phyloP scores from a whole-genome alignment of 305 asterid species.

The Fraxinus velutina region DNA sequence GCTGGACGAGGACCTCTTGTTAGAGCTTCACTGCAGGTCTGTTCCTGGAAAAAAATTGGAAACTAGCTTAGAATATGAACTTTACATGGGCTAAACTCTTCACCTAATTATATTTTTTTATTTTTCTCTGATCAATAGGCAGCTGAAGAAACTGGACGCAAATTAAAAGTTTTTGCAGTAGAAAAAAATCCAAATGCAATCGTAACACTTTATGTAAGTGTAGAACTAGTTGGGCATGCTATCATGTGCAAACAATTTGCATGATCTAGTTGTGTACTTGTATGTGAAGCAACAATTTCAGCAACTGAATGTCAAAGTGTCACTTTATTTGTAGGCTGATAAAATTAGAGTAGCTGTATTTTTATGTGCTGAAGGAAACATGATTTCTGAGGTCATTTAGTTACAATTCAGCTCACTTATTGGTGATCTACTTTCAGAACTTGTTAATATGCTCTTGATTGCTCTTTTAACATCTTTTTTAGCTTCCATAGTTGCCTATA shows the following conservation, averaged over 20 bases:
- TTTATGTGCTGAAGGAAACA: neutral
- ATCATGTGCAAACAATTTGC: neutral
- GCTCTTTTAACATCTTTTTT: neutral
- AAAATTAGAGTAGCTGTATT: neutral
- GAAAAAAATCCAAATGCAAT: conserved; percentile 97
- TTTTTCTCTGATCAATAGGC: conserved; percentile 52
- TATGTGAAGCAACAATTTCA: neutral
- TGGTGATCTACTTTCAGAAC: neutral
- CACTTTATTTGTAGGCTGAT: neutral
- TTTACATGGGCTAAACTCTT: conserved; percentile 17
- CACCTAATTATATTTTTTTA: neutral
- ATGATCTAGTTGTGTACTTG: neutral
- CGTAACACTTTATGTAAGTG: conserved; percentile 92
- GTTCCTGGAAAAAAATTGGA: conserved; percentile 7
- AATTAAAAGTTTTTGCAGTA: conserved; percentile 87
- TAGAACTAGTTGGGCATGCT: conserved; percentile 12
- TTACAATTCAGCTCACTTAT: neutral
- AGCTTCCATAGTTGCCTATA: neutral
- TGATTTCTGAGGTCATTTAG: neutral
- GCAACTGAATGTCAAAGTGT: neutral
- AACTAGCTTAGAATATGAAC: conserved; percentile 3
- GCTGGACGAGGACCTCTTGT: conserved; percentile 40
- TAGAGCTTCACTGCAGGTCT: conserved; percentile 92
- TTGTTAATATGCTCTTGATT: neutral
- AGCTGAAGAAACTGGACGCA: conserved; percentile 92